Evolutionary conservation across 495 filamentous ascomycete genomes (phyloP), one percentile per base, ranked within the genome.

Genomic region (Elasticomyces elasticus): DNA sequence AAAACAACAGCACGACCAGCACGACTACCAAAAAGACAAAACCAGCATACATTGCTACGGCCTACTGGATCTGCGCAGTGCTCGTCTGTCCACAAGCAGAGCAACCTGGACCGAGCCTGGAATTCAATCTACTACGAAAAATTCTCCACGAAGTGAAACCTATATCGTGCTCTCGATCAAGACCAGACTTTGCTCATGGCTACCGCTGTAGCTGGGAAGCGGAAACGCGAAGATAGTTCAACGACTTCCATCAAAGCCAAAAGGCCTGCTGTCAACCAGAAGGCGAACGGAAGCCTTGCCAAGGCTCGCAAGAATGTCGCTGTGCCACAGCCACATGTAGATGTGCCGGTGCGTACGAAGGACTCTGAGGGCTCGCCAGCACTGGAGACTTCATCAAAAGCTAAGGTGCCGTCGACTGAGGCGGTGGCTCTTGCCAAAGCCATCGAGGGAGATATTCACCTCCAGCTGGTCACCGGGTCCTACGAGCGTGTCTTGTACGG

Each of bases 401-500:
- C n/a, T n/a, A n/a, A n/a, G n/a, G n/a, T n/a, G 42, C 15, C 10
- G 15, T 20, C 22, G 42, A 45, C 42, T n/a, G 10, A 37, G 31
- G 31, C n/a, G 10, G n/a, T n/a, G 10, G 31, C 31, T n/a, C 10
- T n/a, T 10, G 31, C 31, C n/a, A 37, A 10, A 37, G 10, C 31
- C n/a, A n/a, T n/a, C 31, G 40, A 25, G 15, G 45, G n/a, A 2
- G 24, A 20, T 19, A 2, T 49, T 57, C 19, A 86, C 80, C 73
- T 97, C 48, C 92, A 97, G 66, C 83, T 99, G 52, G 76, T 96
- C 46, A 86, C 89, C 20, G 92, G 92, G 17, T 95, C 90, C 54
- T 99, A 99, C 71, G 92, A 99, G 64, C 81, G 88, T 52, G 80
- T 91, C 38, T 77, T 99, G 38, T 92, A 99, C 69, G 94, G 94